Percentiles rank a stretch among this genome's conserved stretches.
phyloP scores from a whole-genome alignment of 495 filamentous ascomycete genomes.

The Aspergillus wentii region DNA sequence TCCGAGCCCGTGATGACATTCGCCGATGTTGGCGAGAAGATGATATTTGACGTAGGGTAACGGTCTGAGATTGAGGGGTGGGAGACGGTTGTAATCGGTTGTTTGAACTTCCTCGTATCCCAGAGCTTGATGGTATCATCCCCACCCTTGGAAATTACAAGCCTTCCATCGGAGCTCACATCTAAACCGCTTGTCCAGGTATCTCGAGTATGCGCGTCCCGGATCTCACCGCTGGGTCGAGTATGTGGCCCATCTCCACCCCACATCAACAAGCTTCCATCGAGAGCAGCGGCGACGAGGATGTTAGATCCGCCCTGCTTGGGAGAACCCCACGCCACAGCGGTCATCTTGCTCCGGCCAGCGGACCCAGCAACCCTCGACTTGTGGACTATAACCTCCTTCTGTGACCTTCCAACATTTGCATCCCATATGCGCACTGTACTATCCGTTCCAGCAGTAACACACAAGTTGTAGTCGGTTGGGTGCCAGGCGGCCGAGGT shows the following conservation, averaged over 20 bases:
- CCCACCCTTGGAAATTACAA: slow-evolving; percentile 84
- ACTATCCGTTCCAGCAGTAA: slow-evolving; percentile 88
- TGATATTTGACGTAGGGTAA: slow-evolving; percentile 79
- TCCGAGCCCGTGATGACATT: slow-evolving; percentile 86
- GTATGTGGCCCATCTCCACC: slow-evolving; percentile 80
- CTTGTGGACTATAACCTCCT: slow-evolving; percentile 92
- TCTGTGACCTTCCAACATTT: slow-evolving; percentile 79
- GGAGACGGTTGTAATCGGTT: slow-evolving; percentile 71
- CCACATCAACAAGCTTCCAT: slow-evolving; percentile 92
- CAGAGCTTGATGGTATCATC: slow-evolving; percentile 87
- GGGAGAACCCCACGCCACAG: slow-evolving; percentile 80
- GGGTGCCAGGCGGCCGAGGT: slow-evolving; percentile 87
- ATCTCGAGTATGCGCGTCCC: slow-evolving; percentile 73
- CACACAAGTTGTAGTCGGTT: slow-evolving; percentile 71
- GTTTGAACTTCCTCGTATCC: slow-evolving; percentile 95
- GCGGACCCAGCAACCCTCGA: slow-evolving; percentile 79
- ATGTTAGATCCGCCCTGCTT: slow-evolving; percentile 71
- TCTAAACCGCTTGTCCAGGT: slow-evolving; percentile 95
- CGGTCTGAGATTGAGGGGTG: slow-evolving; percentile 79
- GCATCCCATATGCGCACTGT: slow-evolving; percentile 96
- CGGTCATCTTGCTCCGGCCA: slow-evolving; percentile 89
- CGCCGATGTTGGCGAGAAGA: slow-evolving; percentile 76
- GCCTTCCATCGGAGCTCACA: slow-evolving; percentile 83
- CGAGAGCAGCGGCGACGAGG: slow-evolving; percentile 81
- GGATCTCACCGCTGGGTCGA: slow-evolving; percentile 80